These are phyloP conservation scores for Sporisorium exsertum DNA, from an alignment of 1,284 basidiomycete species.

Conservation along the genomic window DNA sequence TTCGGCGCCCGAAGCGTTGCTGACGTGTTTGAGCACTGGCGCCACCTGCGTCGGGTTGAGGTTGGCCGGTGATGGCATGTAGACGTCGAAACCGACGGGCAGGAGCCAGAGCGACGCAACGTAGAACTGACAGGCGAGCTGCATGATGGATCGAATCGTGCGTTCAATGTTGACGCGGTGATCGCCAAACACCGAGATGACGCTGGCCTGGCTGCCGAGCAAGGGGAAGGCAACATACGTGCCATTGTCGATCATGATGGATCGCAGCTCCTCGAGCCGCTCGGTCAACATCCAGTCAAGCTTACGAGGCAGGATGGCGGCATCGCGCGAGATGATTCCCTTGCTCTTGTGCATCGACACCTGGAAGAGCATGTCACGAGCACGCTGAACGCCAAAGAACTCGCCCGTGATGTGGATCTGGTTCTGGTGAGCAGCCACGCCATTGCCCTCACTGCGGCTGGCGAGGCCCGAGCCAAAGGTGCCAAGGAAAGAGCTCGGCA, in stretches of 20 bases:
- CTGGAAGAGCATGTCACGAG: slow-evolving; percentile 92
- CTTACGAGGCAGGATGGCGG: slow-evolving; percentile 92
- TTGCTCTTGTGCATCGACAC: slow-evolving; percentile 90
- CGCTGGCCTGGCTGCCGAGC: slow-evolving; percentile 87
- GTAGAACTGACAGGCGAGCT: slow-evolving; percentile 93
- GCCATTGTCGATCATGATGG: slow-evolving; percentile 94
- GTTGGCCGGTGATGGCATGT: slow-evolving; percentile 80
- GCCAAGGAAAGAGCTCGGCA: slow-evolving; percentile 89
- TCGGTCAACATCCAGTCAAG: slow-evolving; percentile 98
- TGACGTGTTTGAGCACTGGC: slow-evolving; percentile 85
- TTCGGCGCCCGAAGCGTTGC: slow-evolving; percentile 88
- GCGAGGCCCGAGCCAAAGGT: slow-evolving; percentile 73
- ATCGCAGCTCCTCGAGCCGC: slow-evolving; percentile 86
- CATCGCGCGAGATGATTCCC: slow-evolving; percentile 89
- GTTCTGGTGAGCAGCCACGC: slow-evolving; percentile 74
- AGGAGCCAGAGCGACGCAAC: slow-evolving; percentile 95
- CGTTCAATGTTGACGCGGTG: slow-evolving; percentile 94
- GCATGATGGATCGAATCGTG: slow-evolving; percentile 94
- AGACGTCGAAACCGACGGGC: slow-evolving; percentile 90
- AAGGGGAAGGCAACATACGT: slow-evolving; percentile 94
- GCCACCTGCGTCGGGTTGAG: slow-evolving; percentile 87
- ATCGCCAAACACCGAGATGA: slow-evolving; percentile 94
- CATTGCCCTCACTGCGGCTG: slow-evolving; percentile 71
- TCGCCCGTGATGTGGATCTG: slow-evolving; percentile 96
- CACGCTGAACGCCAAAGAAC: slow-evolving; percentile 94